Evolutionary conservation across 192 early-diverging fungal genomes (phyloP).

Genomic region (Coemansia sp.): DNA sequence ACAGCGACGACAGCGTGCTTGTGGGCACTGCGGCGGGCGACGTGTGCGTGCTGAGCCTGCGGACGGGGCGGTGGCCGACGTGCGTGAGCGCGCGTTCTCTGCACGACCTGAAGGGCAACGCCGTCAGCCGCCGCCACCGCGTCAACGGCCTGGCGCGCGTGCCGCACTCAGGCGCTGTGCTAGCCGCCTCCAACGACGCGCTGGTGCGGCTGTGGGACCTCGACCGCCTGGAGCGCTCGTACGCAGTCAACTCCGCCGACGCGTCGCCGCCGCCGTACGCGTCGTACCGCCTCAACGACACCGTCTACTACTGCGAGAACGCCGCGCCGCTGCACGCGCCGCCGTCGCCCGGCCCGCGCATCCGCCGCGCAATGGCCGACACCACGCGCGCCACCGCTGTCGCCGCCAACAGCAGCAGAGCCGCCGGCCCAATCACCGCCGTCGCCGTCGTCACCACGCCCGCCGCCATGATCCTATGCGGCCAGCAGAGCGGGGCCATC

Average conservation of each 20-base stretch:
- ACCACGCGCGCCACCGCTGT: constrained; percentile 1
- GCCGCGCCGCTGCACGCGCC: constrained; percentile 11
- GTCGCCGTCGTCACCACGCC: constrained; percentile 24
- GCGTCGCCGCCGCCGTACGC: constrained; percentile 28
- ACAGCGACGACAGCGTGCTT: constrained; percentile 18
- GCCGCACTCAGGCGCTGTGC: constrained; percentile 47
- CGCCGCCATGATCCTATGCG: constrained; percentile 34
- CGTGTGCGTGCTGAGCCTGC: constrained; percentile 40
- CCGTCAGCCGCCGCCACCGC: constrained; percentile 57
- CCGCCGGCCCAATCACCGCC: constrained; percentile 31
- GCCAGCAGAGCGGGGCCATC: constrained; percentile 37
- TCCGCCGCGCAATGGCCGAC: constrained; percentile 9
- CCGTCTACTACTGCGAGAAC: constrained; percentile 52
- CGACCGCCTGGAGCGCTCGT: constrained; percentile 66
- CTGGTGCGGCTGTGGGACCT: constrained; percentile 88
- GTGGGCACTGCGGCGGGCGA: constrained; percentile 37
- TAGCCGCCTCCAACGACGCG: constrained; percentile 59
- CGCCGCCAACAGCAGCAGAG: constrained; percentile 24
- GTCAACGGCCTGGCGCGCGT: constrained; percentile 63
- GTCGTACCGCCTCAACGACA: constrained; percentile 42
- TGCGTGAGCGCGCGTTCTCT: constrained; percentile 55
- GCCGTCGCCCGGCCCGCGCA: constrained; percentile 14
- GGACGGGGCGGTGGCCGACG: constrained; percentile 41
- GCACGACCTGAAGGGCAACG: constrained; percentile 59
- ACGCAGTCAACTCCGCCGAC: constrained; percentile 56